Base-by-base conservation (phyloP, 2,329 filamentous ascomycete genomes). In the Dactylellina drechsleri region DNA sequence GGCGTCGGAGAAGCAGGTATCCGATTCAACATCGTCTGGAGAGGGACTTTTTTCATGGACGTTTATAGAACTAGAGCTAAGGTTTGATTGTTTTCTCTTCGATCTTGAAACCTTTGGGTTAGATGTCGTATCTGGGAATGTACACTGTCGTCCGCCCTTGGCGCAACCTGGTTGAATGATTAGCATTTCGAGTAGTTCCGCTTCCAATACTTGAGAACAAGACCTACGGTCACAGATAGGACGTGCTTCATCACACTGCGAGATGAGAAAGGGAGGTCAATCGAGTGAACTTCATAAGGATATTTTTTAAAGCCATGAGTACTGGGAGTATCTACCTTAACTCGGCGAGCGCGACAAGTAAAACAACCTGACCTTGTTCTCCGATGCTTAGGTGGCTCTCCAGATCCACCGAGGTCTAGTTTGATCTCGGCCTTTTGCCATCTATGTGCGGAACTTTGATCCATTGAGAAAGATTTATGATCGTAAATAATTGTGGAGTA, bases 351-450 rank as follows among this genome's bases (percentile, higher is more conserved):
- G 72, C 95, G 88, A 82, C 95, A 99, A 54, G 93, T 98, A 81
- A 88, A 97, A 83, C 95, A 99, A 28, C 95, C 95, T 77, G 93
- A 97, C 79, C 95, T 87, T 50, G 95, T 98, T 78, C 95, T 89
- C 76, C 93, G 90, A 81, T 98, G 94, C 82, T 98, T 98, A 78
- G 96, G 91, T 80, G 91, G 90, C 76, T 96, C 91, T 56, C 84
- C 77, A 10, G 71, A 43, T 8, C 71, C 71, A 43, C 59, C 57
- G 18, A 75, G 71, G 12, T 75, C 71, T 7, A 75, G 16, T 56
- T 64, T 75, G 58, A 75, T 75, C 18, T 68, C 71, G 1, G 71
- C 26, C 41, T 75, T 75, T 45, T 75, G 71, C 64, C 71, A 67
- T 26, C 64, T 57, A 10, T 66, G 70, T 23, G 58, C 71, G 16